phyloP scores from a whole-genome alignment of 495 filamentous ascomycete species.

The Aspergillus funiculosus region DNA sequence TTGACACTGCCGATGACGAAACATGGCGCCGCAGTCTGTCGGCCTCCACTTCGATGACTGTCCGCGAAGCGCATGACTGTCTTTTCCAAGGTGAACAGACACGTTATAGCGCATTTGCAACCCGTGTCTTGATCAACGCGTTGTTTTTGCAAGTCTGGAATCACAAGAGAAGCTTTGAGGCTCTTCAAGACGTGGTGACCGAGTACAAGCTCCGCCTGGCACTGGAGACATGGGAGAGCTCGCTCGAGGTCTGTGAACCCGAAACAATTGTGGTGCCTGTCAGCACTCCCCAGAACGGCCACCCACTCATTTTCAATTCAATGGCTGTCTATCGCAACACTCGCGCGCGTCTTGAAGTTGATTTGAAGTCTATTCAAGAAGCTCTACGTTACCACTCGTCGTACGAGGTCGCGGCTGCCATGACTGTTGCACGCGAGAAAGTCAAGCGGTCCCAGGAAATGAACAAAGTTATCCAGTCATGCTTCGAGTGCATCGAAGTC shows the following conservation, averaged over 20 bases:
- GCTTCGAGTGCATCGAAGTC: constrained; percentile 97
- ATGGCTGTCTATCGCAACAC: constrained; percentile 97
- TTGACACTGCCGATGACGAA: constrained; percentile 71
- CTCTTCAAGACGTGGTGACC: constrained; percentile 90
- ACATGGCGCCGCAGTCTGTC: constrained; percentile 74
- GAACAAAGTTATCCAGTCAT: constrained; percentile 97
- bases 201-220: constrained; percentile 97
- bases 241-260: constrained; percentile 86
- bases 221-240: constrained; percentile 96
- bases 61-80: constrained; percentile 88
- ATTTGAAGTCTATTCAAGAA: constrained; percentile 92
- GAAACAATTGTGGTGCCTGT: constrained; percentile 87
- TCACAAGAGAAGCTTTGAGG: constrained; percentile 94
- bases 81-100: constrained; percentile 89
- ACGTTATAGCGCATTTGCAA: constrained; percentile 94
- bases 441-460: constrained; percentile 95
- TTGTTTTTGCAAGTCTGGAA: constrained; percentile 98
- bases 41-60: constrained; percentile 67
- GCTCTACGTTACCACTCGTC: constrained; percentile 94
- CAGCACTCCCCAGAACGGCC: constrained; percentile 93
- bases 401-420: constrained; percentile 92
- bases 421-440: constrained; percentile 87
- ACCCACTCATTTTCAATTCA: constrained; percentile 97
- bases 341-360: constrained; percentile 85
- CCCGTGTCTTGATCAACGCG: constrained; percentile 97